A percentile compares a stretch with the other conserved stretches of the same genome.
Conservation (phyloP, 1,139 yeast genomes). For the Yamadazyma oceani region DNA sequence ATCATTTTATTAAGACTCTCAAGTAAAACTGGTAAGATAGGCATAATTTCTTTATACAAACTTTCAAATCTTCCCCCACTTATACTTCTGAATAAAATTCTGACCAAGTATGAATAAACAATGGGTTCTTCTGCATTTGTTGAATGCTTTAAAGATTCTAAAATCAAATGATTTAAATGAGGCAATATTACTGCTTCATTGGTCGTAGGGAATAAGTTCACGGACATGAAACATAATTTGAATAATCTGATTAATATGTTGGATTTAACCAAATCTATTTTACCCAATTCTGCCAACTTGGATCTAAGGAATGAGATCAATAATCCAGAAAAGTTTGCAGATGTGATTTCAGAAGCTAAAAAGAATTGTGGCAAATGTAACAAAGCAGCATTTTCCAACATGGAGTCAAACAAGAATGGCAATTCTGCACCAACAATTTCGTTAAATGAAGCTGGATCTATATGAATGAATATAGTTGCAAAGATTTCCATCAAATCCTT, state of each 20-base stretch:
- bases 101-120: constrained; percentile 81
- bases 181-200: constrained; percentile 89
- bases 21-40: constrained; percentile 79
- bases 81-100: constrained; percentile 89
- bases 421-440: constrained; percentile 86
- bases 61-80: constrained; percentile 96
- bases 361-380: constrained; percentile 93
- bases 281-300: constrained; percentile 77
- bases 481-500: constrained; percentile 95
- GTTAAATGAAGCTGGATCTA: constrained; percentile 94
- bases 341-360: constrained; percentile 88
- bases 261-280: constrained; percentile 74
- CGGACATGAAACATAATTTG: constrained; percentile 94
- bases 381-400: constrained; percentile 82
- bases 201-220: constrained; percentile 81
- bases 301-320: constrained; percentile 73
- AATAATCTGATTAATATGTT: constrained; percentile 81
- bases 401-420: constrained; percentile 73
- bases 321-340: constrained; percentile 90
- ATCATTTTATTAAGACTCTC: constrained; percentile 85
- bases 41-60: constrained; percentile 88
- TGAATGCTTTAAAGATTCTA: constrained; percentile 76
- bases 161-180: constrained; percentile 77
- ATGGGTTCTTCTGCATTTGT: constrained; percentile 92
- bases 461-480: constrained; percentile 89